phyloP scores from a whole-genome alignment of 345 rosid species.

The Citrus trifoliata region DNA sequence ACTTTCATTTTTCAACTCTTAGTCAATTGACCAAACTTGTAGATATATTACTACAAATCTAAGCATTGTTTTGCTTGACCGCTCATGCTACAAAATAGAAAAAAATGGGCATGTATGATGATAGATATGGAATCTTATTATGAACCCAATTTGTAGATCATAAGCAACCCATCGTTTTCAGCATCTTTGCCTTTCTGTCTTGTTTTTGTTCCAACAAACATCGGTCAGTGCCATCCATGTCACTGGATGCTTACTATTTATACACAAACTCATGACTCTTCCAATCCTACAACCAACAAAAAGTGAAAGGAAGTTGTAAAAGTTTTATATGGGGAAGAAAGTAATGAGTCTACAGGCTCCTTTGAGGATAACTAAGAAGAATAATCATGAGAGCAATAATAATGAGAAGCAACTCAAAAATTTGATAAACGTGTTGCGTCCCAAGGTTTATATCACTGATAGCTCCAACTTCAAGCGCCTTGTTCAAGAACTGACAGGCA shows the following conservation, averaged over 20 bases:
- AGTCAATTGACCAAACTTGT: not conserved
- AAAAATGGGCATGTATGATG: not conserved
- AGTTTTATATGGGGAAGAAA: conserved; percentile 23
- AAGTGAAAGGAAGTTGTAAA: not conserved
- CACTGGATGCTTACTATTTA: not conserved
- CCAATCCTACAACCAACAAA: not conserved
- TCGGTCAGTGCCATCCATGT: not conserved
- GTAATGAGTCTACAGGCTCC: conserved; percentile 7
- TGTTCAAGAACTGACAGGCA: conserved; percentile 50
- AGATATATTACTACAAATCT: not conserved
- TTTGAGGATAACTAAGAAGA: conserved; percentile 10
- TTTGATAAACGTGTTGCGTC: conserved; percentile 28
- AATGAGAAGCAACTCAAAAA: conserved; percentile 10
- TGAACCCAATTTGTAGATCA: not conserved
- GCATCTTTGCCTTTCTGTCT: conserved; percentile 17
- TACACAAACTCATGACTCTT: not conserved
- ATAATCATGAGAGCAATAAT: not conserved
- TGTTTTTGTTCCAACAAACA: not conserved
- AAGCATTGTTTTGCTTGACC: conserved; percentile 2
- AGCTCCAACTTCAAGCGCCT: conserved; percentile 42
- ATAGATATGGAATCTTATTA: not conserved
- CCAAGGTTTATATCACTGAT: conserved; percentile 49
- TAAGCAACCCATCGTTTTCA: not conserved
- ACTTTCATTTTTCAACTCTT: not conserved
- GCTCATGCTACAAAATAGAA: not conserved